These are phyloP conservation scores for Melastoma candidum DNA, from an alignment of 441 rosid species.

Conservation along the genomic window DNA sequence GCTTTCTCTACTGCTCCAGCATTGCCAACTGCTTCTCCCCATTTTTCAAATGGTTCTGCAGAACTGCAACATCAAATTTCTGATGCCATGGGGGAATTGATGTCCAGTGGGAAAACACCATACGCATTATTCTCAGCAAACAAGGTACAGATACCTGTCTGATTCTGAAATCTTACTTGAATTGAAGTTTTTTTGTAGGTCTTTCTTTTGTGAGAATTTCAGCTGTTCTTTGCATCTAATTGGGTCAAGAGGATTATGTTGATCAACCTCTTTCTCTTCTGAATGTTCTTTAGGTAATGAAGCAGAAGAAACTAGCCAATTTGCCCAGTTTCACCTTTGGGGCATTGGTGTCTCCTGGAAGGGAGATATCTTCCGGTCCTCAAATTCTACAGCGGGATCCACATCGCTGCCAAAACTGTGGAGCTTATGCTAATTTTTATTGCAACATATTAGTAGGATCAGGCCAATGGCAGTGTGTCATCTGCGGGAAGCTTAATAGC, in stretches of 20 bases:
- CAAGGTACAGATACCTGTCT: slow-evolving; percentile 41
- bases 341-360: slow-evolving; percentile 83
- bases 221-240: not conserved
- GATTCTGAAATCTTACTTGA: slow-evolving; percentile 10
- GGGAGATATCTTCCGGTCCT: slow-evolving; percentile 73
- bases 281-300: slow-evolving; percentile 48
- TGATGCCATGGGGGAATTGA: slow-evolving; percentile 41
- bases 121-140: slow-evolving; percentile 67
- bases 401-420: slow-evolving; percentile 83
- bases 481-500: slow-evolving; percentile 61
- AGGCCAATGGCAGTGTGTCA: slow-evolving; percentile 94
- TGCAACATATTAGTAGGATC: slow-evolving; percentile 79
- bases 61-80: slow-evolving; percentile 53
- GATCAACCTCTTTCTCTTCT: not conserved
- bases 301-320: slow-evolving; percentile 83
- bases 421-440: slow-evolving; percentile 77
- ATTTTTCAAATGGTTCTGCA: slow-evolving; percentile 55
- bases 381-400: slow-evolving; percentile 76
- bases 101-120: slow-evolving; percentile 37
- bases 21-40: slow-evolving; percentile 75
- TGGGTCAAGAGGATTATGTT: not conserved
- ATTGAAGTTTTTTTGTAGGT: slow-evolving; percentile 1
- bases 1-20: slow-evolving; percentile 68
- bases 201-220: not conserved
- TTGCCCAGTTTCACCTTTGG: slow-evolving; percentile 90